These are phyloP conservation scores for Pichia kluyveri DNA, from an alignment of 805 yeast genomes.

Conservation along the genomic window DNA sequence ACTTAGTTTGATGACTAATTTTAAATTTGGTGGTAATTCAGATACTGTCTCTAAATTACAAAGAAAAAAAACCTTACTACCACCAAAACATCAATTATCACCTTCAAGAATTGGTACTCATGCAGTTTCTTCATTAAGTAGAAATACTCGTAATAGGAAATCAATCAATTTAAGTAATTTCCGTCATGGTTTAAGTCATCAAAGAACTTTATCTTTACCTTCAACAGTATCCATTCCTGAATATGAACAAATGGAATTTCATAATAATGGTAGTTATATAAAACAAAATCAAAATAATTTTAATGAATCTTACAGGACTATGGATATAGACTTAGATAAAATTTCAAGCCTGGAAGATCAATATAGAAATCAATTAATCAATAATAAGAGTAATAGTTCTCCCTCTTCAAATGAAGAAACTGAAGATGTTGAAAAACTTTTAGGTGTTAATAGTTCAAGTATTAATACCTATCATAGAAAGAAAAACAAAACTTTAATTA, in stretches of 20 bases:
- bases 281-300: not conserved
- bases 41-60: not conserved
- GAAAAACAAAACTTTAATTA: too few species aligned
- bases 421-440: not conserved
- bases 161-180: conserved; percentile 14
- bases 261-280: conserved; percentile 7
- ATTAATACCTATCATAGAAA: too few species aligned
- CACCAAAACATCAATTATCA: conserved; percentile 35
- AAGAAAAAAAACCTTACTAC: conserved; percentile 8
- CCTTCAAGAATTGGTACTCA: conserved; percentile 69
- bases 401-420: not conserved
- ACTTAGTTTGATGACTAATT: conserved; percentile 18
- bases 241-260: conserved; percentile 20
- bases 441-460: not conserved
- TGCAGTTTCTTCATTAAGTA: conserved; percentile 47
- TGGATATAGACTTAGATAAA: not conserved
- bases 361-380: not conserved
- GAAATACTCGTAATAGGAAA: conserved; percentile 19
- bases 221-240: conserved; percentile 28
- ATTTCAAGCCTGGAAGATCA: not conserved
- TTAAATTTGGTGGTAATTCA: conserved; percentile 25
- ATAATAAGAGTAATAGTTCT: not conserved
- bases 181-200: conserved; percentile 26
- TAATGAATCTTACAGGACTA: not conserved
- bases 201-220: conserved; percentile 34